These are phyloP conservation scores for Rosa lucieae DNA, from an alignment of 306 rosid species.

Conservation along the genomic window DNA sequence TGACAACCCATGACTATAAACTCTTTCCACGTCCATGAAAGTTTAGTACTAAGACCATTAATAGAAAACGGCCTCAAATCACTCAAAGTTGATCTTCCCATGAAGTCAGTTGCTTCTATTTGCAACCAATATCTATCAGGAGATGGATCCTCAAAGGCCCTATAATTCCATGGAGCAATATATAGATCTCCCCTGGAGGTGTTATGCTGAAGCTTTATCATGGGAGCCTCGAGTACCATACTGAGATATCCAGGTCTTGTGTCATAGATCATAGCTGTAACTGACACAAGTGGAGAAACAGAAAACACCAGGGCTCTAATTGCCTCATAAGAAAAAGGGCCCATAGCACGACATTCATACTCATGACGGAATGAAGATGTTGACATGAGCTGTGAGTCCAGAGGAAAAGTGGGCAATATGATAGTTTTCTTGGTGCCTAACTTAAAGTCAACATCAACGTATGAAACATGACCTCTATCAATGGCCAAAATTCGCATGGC, in stretches of 20 bases:
- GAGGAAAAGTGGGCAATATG: conserved; percentile 86
- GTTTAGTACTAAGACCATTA: conserved; percentile 57
- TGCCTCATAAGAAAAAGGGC: conserved; percentile 58
- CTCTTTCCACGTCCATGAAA: conserved; percentile 92
- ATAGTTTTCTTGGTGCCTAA: conserved; percentile 49
- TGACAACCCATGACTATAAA: conserved; percentile 87
- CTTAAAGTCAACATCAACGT: conserved; percentile 71
- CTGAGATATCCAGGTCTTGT: conserved; percentile 48
- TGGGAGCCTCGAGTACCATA: conserved; percentile 57
- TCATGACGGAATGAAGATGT: conserved; percentile 45
- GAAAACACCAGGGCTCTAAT: conserved; percentile 86
- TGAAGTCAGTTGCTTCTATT: conserved; percentile 69
- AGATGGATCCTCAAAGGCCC: conserved; percentile 78
- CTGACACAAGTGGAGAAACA: conserved; percentile 54
- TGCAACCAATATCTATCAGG: conserved; percentile 86
- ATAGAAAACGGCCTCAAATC: conserved; percentile 89
- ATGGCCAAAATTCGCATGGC: conserved; percentile 80
- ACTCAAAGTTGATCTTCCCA: conserved; percentile 60
- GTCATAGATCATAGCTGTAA: conserved; percentile 74
- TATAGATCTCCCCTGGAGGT: conserved; percentile 69
- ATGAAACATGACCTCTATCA: conserved; percentile 76
- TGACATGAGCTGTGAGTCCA: conserved; percentile 83
- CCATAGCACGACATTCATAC: conserved; percentile 56
- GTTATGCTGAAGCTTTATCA: conserved; percentile 50
- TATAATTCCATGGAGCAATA: conserved; percentile 78